Evolutionary conservation across 805 yeast genomes (phyloP).

Genomic region (Pichia thaimueangensis): DNA sequence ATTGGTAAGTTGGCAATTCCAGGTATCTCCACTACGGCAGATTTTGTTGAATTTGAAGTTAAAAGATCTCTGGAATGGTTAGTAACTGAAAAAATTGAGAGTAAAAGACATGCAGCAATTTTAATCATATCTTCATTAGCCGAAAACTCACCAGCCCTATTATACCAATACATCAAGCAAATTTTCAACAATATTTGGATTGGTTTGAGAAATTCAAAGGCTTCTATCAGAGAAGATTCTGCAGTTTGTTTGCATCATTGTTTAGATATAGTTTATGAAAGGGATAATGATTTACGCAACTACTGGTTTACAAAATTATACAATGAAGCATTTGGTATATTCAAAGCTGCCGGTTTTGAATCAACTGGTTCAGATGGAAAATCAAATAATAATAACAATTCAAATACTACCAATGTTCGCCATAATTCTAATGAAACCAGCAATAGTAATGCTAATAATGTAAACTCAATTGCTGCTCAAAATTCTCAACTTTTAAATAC

Average conservation of each 20-base stretch:
- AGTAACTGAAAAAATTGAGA: constrained; percentile 79
- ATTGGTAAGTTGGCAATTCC: constrained; percentile 85
- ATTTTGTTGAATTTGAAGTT: constrained; percentile 88
- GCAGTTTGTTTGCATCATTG: constrained; percentile 77
- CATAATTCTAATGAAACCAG: neutral
- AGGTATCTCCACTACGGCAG: constrained; percentile 85
- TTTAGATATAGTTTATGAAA: constrained; percentile 66
- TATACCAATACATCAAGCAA: constrained; percentile 71
- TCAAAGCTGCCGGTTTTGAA: constrained; percentile 19
- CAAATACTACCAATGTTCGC: neutral
- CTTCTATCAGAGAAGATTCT: constrained; percentile 72
- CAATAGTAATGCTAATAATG: neutral
- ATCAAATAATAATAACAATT: neutral
- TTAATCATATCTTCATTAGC: constrained; percentile 79
- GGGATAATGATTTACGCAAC: constrained; percentile 65
- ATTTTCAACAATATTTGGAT: constrained; percentile 82
- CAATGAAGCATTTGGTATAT: constrained; percentile 28
- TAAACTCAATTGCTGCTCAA: neutral
- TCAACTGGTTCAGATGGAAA: neutral
- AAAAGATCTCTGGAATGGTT: constrained; percentile 88
- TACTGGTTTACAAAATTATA: constrained; percentile 67
- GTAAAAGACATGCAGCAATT: constrained; percentile 85
- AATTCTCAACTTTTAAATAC: constrained; percentile 14
- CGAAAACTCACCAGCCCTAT: constrained; percentile 75
- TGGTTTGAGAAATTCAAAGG: constrained; percentile 74